Conservation (phyloP, 768 basidiomycete species). For the Russula sp. region DNA sequence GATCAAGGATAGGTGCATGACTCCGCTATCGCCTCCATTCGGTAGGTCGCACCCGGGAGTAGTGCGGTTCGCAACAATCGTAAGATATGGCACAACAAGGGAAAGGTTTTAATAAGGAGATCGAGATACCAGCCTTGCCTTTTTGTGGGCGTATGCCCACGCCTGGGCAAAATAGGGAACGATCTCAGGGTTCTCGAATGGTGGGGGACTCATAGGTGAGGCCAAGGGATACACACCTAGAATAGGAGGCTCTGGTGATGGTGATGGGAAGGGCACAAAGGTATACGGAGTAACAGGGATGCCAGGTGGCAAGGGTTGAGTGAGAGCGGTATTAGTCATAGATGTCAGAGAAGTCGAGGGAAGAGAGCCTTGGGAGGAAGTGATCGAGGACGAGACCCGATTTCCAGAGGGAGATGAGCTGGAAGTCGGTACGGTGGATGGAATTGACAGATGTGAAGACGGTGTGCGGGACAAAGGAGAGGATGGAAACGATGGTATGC, state of each 20-base stretch:
- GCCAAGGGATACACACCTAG: conserved; percentile 48
- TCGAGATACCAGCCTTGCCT: conserved; percentile 34
- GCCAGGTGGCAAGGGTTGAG: conserved; percentile 4
- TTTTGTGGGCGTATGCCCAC: conserved; percentile 54
- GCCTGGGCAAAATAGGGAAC: conserved; percentile 46
- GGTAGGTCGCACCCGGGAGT: neutral
- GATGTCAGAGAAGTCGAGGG: conserved; percentile 6
- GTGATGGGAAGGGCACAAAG: conserved; percentile 20
- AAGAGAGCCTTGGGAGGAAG: neutral
- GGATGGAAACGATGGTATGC: neutral
- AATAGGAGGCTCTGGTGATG: conserved; percentile 45
- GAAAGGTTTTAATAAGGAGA: neutral
- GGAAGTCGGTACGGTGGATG: neutral
- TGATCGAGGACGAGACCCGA: conserved; percentile 8
- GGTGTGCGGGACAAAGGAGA: neutral
- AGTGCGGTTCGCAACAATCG: neutral
- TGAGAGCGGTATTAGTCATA: neutral
- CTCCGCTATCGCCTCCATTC: too few species aligned
- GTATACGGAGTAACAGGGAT: conserved; percentile 11
- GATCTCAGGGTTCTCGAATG: conserved; percentile 37
- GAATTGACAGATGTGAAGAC: neutral
- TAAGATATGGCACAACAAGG: neutral
- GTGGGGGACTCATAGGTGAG: conserved; percentile 50
- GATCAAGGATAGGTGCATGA: too few species aligned
- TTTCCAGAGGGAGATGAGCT: conserved; percentile 7